These are phyloP conservation scores for Colletotrichum tamarilloi DNA, from an alignment of 2,329 filamentous ascomycete genomes.

Conservation along the genomic window DNA sequence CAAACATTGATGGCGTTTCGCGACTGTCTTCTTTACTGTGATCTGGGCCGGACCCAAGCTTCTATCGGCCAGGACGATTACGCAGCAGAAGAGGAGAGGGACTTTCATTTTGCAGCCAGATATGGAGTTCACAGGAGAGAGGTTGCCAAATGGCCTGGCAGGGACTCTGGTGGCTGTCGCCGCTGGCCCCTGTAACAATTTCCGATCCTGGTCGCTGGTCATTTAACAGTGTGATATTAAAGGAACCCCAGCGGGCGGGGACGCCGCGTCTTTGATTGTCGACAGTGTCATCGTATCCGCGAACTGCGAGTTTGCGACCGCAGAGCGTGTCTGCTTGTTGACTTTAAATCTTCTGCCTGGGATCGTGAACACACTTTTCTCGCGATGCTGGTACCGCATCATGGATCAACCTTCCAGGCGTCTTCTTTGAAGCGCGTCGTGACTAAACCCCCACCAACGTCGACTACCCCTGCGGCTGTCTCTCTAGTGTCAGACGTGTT, in stretches of 20 bases:
- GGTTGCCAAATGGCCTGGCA: slow-evolving; percentile 10
- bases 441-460: not conserved
- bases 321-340: not conserved
- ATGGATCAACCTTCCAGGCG: not conserved
- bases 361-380: not conserved
- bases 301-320: not conserved
- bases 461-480: not conserved
- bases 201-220: slow-evolving; percentile 30
- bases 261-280: not conserved
- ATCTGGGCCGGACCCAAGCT: not conserved
- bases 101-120: not conserved
- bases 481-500: not conserved
- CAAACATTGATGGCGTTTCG: not conserved
- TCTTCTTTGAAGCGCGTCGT: not conserved
- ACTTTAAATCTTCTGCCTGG: not conserved
- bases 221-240: slow-evolving; percentile 27
- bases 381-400: not conserved
- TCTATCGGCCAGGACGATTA: not conserved
- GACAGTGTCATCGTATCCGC: not conserved
- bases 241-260: slow-evolving; percentile 9
- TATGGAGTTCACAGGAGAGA: not conserved
- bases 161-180: slow-evolving; percentile 6
- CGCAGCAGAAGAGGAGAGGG: not conserved
- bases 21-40: slow-evolving; percentile 2
- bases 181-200: slow-evolving; percentile 18